Percentiles rank a stretch among this genome's conserved stretches.
Conservation (phyloP, 139 green algal genomes). For the Yamagishiella unicocca region DNA sequence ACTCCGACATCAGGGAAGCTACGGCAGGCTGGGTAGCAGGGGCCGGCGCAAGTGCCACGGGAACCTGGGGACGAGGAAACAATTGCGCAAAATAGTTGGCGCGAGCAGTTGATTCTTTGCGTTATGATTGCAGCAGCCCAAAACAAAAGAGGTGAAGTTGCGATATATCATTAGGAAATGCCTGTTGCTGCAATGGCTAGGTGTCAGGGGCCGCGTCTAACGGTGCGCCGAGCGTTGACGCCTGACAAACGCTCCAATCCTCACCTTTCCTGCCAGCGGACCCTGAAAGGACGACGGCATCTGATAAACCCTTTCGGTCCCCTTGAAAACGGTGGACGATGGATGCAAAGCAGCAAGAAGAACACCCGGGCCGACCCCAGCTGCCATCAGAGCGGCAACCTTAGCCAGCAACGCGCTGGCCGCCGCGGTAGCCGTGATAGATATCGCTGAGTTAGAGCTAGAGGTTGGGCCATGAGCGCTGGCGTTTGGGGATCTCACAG, state of each 20-base stretch:
- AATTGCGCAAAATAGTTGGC: no score
- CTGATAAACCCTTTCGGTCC: background rate
- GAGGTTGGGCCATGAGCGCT: background rate
- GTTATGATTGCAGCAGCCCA: background rate
- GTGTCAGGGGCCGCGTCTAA: no score
- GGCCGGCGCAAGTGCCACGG: background rate
- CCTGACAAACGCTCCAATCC: background rate
- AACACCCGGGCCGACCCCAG: background rate
- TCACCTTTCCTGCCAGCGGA: background rate
- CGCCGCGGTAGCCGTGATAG: background rate
- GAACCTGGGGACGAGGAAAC: background rate
- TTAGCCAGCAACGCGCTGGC: slow-evolving; percentile 2
- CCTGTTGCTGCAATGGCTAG: no score
- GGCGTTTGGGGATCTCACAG: no score
- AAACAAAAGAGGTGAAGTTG: no score
- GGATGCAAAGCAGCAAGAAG: background rate
- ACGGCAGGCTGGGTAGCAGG: background rate
- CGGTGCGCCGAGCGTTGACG: no score
- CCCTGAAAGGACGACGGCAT: background rate
- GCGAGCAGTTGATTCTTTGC: background rate
- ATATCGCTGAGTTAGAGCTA: background rate
- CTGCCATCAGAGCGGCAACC: background rate
- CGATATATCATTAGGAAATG: no score
- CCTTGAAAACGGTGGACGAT: background rate
- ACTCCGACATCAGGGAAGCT: background rate